phyloP scores from a whole-genome alignment of 1,284 basidiomycete species.

The Tremellales sp. region DNA sequence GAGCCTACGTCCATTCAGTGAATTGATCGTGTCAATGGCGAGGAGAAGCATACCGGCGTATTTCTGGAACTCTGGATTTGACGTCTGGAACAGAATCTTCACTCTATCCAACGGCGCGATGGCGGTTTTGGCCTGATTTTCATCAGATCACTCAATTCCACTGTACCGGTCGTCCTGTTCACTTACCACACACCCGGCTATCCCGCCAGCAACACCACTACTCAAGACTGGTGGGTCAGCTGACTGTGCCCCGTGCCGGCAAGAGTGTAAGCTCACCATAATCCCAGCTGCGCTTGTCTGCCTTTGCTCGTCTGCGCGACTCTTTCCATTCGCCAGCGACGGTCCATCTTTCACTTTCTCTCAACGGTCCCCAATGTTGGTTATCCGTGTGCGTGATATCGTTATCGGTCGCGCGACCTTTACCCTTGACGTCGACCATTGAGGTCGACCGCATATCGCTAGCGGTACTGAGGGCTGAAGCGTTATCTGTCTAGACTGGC shows the following conservation, averaged over 20 bases:
- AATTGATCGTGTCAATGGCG: neutral
- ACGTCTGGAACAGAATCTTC: conserved; percentile 98
- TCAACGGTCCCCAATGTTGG: conserved; percentile 9
- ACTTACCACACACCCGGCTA: conserved; percentile 89
- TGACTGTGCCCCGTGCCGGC: neutral
- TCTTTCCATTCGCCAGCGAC: conserved; percentile 28
- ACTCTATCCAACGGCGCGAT: conserved; percentile 97
- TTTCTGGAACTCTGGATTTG: conserved; percentile 89
- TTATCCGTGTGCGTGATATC: neutral
- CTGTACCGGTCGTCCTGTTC: neutral
- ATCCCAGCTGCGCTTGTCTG: conserved; percentile 66
- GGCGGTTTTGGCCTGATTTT: conserved; percentile 88
- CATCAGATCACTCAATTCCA: too few species aligned
- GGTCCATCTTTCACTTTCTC: conserved; percentile 26
- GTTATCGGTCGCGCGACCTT: neutral
- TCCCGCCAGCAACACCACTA: conserved; percentile 77
- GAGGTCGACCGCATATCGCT: too few species aligned
- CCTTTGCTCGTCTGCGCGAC: conserved; percentile 54
- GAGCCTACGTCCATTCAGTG: conserved; percentile 29
- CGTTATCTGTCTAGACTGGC: neutral
- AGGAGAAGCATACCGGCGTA: conserved; percentile 65
- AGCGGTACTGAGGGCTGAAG: too few species aligned
- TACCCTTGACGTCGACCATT: neutral
- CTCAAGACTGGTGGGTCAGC: conserved; percentile 34
- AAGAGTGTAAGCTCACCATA: conserved; percentile 51